phyloP scores from a whole-genome alignment of 345 rosid genomes.

The Citrus sp. region DNA sequence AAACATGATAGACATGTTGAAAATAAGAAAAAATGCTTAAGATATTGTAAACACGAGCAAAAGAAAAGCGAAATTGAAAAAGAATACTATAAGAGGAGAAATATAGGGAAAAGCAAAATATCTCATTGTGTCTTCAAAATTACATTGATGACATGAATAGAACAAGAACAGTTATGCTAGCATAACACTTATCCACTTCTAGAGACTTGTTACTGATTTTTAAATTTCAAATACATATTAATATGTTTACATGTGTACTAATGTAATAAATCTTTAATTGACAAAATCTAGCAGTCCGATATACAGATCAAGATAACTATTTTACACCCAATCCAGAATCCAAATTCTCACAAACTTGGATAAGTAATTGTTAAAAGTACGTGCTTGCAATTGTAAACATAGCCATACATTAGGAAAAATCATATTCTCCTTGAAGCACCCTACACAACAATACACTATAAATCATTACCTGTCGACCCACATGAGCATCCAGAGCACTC shows the following conservation, averaged over 20 bases:
- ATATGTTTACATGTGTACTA: not conserved
- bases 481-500: constrained; percentile 99
- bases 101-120: not conserved
- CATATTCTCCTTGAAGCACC: not conserved
- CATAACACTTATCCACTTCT: not conserved
- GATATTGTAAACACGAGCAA: not conserved
- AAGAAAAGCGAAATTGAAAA: not conserved
- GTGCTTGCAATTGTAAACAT: not conserved
- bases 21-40: not conserved
- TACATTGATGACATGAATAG: not conserved
- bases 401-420: constrained; percentile 2
- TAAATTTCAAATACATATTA: not conserved
- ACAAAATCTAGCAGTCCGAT: not conserved
- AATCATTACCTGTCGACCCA: constrained; percentile 79
- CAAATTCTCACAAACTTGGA: constrained; percentile 6
- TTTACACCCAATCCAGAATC: not conserved
- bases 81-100: not conserved
- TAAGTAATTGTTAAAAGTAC: not conserved
- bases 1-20: not conserved
- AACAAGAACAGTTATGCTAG: not conserved
- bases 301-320: not conserved
- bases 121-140: not conserved
- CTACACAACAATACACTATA: not conserved
- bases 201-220: not conserved
- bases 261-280: not conserved